These are phyloP conservation scores for Leishmania braziliensis DNA, from an alignment of 208 protist genomes.

Conservation along the genomic window DNA sequence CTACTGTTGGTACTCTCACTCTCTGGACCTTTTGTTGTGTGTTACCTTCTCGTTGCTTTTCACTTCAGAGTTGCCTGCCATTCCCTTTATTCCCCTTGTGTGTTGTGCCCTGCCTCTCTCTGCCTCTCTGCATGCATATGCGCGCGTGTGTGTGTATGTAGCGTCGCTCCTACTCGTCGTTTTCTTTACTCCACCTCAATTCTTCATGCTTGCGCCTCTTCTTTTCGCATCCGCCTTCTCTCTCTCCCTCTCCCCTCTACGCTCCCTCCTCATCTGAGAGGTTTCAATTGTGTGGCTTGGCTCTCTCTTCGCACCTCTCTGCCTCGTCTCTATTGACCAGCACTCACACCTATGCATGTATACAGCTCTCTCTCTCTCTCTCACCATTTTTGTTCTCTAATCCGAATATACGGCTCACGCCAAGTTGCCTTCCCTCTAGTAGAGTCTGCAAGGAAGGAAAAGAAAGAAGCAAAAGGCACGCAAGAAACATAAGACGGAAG, in stretches of 20 bases:
- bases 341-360: neutral
- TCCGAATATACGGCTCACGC: neutral
- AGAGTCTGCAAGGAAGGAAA: neutral
- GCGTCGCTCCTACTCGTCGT: neutral
- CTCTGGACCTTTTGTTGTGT: neutral
- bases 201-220: neutral
- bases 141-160: neutral
- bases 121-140: neutral
- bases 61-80: neutral
- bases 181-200: neutral
- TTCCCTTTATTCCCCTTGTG: neutral
- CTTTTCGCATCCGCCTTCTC: neutral
- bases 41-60: neutral
- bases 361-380: neutral
- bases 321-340: neutral
- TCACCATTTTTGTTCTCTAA: neutral
- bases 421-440: neutral
- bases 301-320: neutral
- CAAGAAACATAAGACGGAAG: neutral
- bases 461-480: neutral
- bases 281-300: neutral
- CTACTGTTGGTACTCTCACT: neutral
- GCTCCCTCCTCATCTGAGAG: neutral
- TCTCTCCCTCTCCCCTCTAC: neutral
- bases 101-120: neutral